A percentile compares a stretch with the other conserved stretches of the same genome.
Evolutionary conservation across 1,284 basidiomycete genomes (phyloP).

Genomic region (Polyporus tsugae): DNA sequence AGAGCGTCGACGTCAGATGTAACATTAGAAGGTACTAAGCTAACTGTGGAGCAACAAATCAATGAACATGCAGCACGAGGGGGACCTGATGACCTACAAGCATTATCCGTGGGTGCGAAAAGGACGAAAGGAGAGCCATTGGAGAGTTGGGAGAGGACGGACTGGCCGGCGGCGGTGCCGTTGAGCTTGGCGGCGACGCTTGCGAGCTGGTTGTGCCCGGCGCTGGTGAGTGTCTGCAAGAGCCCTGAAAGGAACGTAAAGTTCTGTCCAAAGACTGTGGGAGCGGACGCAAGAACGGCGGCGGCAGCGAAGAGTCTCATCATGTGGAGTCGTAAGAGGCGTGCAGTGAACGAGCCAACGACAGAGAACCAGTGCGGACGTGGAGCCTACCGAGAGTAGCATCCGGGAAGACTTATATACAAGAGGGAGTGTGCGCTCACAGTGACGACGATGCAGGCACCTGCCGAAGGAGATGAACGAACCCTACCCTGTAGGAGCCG

Average conservation of each 20-base stretch:
- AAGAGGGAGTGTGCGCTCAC: background rate
- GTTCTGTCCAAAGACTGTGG: conserved; percentile 41
- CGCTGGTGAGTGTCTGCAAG: conserved; percentile 41
- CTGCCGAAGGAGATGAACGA: background rate
- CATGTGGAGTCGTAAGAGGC: conserved; percentile 17
- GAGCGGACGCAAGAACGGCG: conserved; percentile 33
- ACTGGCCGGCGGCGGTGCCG: conserved; percentile 50
- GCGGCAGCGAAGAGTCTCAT: conserved; percentile 31
- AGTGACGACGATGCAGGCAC: background rate
- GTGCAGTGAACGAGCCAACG: background rate
- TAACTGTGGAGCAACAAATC: conserved; percentile 36
- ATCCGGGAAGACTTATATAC: background rate
- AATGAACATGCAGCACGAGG: background rate
- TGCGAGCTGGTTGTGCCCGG: conserved; percentile 51
- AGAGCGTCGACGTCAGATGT: conserved; percentile 49
- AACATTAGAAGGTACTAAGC: conserved; percentile 43
- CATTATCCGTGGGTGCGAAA: conserved; percentile 58
- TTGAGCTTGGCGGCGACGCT: conserved; percentile 48
- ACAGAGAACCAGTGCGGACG: background rate
- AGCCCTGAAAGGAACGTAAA: conserved; percentile 44
- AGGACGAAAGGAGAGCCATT: conserved; percentile 49
- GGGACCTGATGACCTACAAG: conserved; percentile 45
- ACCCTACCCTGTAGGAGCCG: background rate
- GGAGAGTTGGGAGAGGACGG: conserved; percentile 51
- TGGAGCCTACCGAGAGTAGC: background rate